Evolutionary conservation across 345 rosid species (phyloP), one percentile per base, ranked within the genome.

Genomic region (Arabis hirsuta): DNA sequence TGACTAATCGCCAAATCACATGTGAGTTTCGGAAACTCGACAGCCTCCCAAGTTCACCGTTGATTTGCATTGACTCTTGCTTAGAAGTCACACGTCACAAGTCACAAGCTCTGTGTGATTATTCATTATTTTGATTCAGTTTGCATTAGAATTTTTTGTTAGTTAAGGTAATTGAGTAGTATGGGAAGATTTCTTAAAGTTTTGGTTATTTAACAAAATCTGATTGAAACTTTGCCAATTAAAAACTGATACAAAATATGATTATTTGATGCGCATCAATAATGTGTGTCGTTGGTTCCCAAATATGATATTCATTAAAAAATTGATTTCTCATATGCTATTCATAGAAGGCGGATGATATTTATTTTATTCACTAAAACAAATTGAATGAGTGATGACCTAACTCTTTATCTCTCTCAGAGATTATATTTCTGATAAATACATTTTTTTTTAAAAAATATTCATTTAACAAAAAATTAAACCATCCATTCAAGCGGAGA

Each of bases 1-100:
- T 62, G 73, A 67, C 69, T 0, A 24, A 43, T 52, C 32, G 56
- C 50, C 42, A 43, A 59, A 39, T 44, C 13, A 32, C 36, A 63
- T 45, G 53, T 72, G 13, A 4, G 34, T 63, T 55, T 44, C 54
- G 3, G 47, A 72, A 62, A 55, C 31, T 55, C 42, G 8, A 42
- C 53, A 9, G 3, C 44, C 53, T 5, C 51, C 75, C 52, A 51
- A 51, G 10, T 51, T 31, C 36, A 27, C 34, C 38, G 16, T 32
- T 32, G 16, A 16, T 45, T 57, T 41, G 34, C 11, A 20, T 20
- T 24, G 32, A 41, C 8, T 43, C n/a, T 16, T 16, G 16, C 16
- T 16, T 16, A 16, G 0, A 16, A 16, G 16, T 16, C 16, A 14
- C 14, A 26, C 9, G 1, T 6, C 5, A 14, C 14, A 26, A 14